A percentile compares a stretch with the other conserved stretches of the same genome.
Conservation (phyloP, 2,329 filamentous ascomycete genomes). For the Ramularia collo-cygni region DNA sequence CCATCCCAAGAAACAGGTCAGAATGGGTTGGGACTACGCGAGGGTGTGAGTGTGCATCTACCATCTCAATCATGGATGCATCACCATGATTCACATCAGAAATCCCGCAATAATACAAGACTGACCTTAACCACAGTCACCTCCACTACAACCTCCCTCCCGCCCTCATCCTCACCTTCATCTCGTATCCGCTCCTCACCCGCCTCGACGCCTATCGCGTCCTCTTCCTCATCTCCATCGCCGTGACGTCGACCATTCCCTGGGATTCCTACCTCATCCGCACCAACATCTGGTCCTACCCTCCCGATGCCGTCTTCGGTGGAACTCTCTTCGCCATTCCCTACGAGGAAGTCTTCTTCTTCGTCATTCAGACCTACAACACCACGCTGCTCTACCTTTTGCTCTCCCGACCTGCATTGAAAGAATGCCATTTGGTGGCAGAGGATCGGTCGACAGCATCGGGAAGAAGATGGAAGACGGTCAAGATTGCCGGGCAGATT, state of each 20-base stretch:
- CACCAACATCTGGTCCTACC: slow-evolving; percentile 64
- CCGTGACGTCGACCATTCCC: slow-evolving; percentile 61
- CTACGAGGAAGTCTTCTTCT: slow-evolving; percentile 69
- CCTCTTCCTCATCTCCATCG: slow-evolving; percentile 53
- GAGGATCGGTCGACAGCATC: slow-evolving; percentile 26
- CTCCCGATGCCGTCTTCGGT: slow-evolving; percentile 57
- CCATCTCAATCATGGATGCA: slow-evolving; percentile 3
- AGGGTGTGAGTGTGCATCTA: neutral
- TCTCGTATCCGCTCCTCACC: slow-evolving; percentile 57
- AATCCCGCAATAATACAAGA: too few species aligned
- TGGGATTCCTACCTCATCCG: slow-evolving; percentile 72
- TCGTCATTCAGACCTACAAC: slow-evolving; percentile 68
- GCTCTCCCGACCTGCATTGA: slow-evolving; percentile 56
- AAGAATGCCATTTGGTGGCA: slow-evolving; percentile 46
- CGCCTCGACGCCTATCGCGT: slow-evolving; percentile 58
- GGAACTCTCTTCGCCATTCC: slow-evolving; percentile 59
- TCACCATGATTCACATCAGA: too few species aligned
- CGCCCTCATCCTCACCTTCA: slow-evolving; percentile 50
- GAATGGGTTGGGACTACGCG: too few species aligned
- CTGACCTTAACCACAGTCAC: slow-evolving; percentile 46
- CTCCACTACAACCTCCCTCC: slow-evolving; percentile 61
- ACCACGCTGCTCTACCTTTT: slow-evolving; percentile 63
- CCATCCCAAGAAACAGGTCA: too few species aligned
- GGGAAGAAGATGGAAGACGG: slow-evolving; percentile 32
- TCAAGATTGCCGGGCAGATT: slow-evolving; percentile 46